Base-by-base conservation (phyloP, 208 protist species). In the Tritrichomonas foetus region DNA sequence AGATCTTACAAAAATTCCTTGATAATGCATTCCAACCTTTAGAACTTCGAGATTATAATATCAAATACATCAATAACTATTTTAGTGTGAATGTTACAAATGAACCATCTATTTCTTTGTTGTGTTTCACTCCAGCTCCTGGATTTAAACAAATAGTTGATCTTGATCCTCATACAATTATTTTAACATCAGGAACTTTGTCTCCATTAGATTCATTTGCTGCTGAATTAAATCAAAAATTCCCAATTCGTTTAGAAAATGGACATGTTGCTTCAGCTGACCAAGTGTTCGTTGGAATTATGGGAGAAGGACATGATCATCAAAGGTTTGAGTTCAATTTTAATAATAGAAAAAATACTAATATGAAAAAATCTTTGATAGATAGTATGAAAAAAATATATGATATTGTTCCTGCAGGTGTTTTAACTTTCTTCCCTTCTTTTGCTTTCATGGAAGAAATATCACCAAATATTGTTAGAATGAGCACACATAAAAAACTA, bases 141-240 rank as follows among this genome's bases (percentile, higher is more conserved):
- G 78, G 41, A 13, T 53, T 89, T 44, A 89, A 39, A 30, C 44
- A 57, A 57, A 36, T 89, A 13, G 5, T 47, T 39, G 78, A 53
- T 27, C 27, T 61, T 39, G 16, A 53, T 9, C 78, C 78, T 20
- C 33, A 33, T 39, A 80, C 64, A 57, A 47, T 94, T 30, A 72
- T 94, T 57, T 61, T 94, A 8, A 94, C 93, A 41, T 80, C 61
- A 22, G 93, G 93, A 41, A 94, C 93, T 41, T 39, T 94, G 1
- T 80, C 66, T 27, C 93, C 93, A 61, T 20, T 94, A 36, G 33
- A 53, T 11, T 80, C 66, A 64, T 75, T 94, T 55, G 47, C 27
- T 16, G 3, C 50, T 20, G 93, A 80, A 16, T n/a, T 94, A 44
- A 41, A 80, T 55, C 30, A 80, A 36, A 61, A 82, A 44, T 94